Evolutionary conservation across 768 basidiomycete species (phyloP).

Genomic region (Lactifluus hygrophoroides): DNA sequence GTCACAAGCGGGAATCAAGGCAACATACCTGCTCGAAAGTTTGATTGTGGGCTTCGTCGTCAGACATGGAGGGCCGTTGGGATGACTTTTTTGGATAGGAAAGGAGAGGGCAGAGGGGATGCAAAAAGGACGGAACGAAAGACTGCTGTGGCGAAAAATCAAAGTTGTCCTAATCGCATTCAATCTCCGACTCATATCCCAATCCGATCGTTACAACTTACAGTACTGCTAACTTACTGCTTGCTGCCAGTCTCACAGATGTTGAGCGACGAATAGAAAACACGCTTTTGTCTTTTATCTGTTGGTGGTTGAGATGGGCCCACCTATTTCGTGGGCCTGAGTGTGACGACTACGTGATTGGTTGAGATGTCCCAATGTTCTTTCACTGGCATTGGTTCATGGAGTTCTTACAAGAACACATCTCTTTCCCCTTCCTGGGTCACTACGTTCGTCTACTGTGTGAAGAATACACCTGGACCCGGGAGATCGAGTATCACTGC

Average conservation of each 20-base stretch:
- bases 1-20: background rate
- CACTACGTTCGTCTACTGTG: background rate
- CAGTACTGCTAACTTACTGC: too few species aligned
- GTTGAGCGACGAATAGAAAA: too few species aligned
- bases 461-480: background rate
- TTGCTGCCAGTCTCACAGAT: too few species aligned
- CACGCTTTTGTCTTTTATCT: too few species aligned
- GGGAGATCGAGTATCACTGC: too few species aligned
- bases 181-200: conserved; percentile 33
- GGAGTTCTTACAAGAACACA: too few species aligned
- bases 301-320: too few species aligned
- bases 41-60: conserved; percentile 84
- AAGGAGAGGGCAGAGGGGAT: conserved; percentile 25
- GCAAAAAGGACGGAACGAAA: conserved; percentile 25
- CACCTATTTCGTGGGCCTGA: too few species aligned
- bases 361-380: too few species aligned
- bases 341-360: too few species aligned
- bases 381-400: too few species aligned
- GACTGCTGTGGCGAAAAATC: conserved; percentile 22
- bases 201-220: too few species aligned
- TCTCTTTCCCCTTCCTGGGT: background rate
- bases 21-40: conserved; percentile 67
- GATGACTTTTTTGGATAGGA: conserved; percentile 21
- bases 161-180: conserved; percentile 30
- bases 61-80: conserved; percentile 49